These are phyloP conservation scores for Podosphaera fusca DNA, from an alignment of 2,329 filamentous ascomycete genomes.

Conservation along the genomic window DNA sequence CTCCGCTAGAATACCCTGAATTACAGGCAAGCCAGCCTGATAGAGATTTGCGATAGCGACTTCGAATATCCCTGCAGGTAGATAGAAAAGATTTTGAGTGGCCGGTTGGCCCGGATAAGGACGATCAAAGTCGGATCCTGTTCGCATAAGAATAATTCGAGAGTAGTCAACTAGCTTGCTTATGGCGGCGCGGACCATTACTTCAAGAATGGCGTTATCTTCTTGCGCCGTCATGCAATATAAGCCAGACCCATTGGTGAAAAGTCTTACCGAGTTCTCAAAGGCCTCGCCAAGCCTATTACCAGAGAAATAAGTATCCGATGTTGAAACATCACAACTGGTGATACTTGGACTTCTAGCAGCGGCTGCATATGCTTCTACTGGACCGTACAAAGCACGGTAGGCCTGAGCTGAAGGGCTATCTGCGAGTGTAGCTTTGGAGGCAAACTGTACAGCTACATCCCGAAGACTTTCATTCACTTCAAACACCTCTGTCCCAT, in stretches of 20 bases:
- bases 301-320: constrained; percentile 50
- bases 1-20: constrained; percentile 29
- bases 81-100: constrained; percentile 33
- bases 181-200: constrained; percentile 34
- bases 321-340: constrained; percentile 44
- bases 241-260: constrained; percentile 42
- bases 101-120: constrained; percentile 33
- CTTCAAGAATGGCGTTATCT: constrained; percentile 46
- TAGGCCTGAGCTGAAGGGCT: constrained; percentile 26
- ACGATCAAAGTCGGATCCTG: constrained; percentile 49
- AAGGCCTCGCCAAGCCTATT: constrained; percentile 36
- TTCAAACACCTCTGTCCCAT: constrained; percentile 50
- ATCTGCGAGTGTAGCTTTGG: constrained; percentile 28
- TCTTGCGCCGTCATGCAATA: constrained; percentile 56
- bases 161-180: constrained; percentile 38
- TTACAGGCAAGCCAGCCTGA: constrained; percentile 38
- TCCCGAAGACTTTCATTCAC: constrained; percentile 34
- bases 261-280: constrained; percentile 35
- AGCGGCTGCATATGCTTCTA: constrained; percentile 20
- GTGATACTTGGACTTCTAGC: constrained; percentile 29
- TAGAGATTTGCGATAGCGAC: constrained; percentile 44
- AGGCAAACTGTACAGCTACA: constrained; percentile 27
- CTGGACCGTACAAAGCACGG: constrained; percentile 28
- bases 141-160: constrained; percentile 44
- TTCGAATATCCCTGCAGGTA: constrained; percentile 38